Percentiles rank a stretch among this genome's conserved stretches.
phyloP scores from a whole-genome alignment of 495 filamentous ascomycete genomes.

The Clavariopsis aquatica region DNA sequence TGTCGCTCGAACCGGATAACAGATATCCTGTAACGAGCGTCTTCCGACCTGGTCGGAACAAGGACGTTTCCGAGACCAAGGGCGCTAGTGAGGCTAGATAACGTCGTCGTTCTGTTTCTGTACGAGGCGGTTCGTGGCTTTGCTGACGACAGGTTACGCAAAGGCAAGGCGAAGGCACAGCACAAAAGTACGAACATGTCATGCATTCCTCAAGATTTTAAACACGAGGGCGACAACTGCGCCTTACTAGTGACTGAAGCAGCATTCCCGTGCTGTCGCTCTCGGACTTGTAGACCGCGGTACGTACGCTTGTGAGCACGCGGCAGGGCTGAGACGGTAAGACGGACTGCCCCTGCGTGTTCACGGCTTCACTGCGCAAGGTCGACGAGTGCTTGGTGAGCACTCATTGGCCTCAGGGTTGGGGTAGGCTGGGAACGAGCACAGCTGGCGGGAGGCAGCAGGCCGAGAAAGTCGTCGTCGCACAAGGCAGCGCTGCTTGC shows the following conservation, averaged over 20 bases:
- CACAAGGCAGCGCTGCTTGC: background rate
- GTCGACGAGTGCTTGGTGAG: constrained; percentile 13
- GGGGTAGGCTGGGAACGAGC: constrained; percentile 3
- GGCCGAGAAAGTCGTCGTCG: background rate
- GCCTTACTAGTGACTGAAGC: background rate
- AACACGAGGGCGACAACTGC: constrained; percentile 14
- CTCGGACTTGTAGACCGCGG: background rate
- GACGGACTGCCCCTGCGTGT: constrained; percentile 27
- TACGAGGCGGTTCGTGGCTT: constrained; percentile 5
- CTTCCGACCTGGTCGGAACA: background rate
- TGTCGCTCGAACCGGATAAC: background rate
- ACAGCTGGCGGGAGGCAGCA: background rate
- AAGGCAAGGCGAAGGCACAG: background rate
- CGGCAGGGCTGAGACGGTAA: constrained; percentile 39
- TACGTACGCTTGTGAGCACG: constrained; percentile 23
- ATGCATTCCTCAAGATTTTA: constrained; percentile 14
- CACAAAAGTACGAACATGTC: constrained; percentile 10
- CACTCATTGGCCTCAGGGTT: constrained; percentile 22
- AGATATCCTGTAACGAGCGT: background rate
- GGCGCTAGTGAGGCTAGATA: constrained; percentile 3
- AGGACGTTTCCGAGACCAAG: background rate
- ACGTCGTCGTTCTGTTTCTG: constrained; percentile 11
- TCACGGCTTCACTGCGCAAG: constrained; percentile 21
- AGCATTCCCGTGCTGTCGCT: background rate
- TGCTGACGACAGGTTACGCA: constrained; percentile 11